Evolutionary conservation across 305 asterid genomes (phyloP).

Genomic region (Fraxinus dipetala): DNA sequence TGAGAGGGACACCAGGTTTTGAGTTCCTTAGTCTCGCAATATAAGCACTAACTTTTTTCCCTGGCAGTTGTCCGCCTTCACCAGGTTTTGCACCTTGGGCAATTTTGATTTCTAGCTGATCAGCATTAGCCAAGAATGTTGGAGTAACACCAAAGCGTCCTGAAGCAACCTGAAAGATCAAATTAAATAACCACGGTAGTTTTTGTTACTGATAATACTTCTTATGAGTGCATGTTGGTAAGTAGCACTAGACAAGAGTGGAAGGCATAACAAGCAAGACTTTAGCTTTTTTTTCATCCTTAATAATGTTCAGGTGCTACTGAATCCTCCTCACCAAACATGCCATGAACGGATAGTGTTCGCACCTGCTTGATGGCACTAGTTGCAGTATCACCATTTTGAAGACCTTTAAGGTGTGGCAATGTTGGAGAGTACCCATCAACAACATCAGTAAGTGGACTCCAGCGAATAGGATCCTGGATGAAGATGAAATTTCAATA

Average conservation of each 20-base stretch:
- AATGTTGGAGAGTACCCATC: constrained; percentile 98
- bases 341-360: neutral
- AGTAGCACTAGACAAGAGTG: neutral
- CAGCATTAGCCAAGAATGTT: constrained; percentile 94
- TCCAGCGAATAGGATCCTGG: constrained; percentile 99
- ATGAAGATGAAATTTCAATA: constrained; percentile 25
- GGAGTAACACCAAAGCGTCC: constrained; percentile 99
- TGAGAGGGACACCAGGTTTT: constrained; percentile 98
- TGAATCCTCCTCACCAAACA: neutral
- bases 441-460: constrained; percentile 88
- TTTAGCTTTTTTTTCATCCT: neutral
- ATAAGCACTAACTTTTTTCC: constrained; percentile 98
- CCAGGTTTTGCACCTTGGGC: constrained; percentile 99
- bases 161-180: constrained; percentile 78
- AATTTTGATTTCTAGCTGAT: constrained; percentile 90
- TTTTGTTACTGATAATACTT: neutral
- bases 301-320: neutral
- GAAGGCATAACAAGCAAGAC: neutral
- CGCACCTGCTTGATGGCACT: constrained; percentile 96
- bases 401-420: constrained; percentile 99
- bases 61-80: constrained; percentile 99
- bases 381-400: constrained; percentile 98
- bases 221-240: neutral
- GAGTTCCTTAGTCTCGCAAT: constrained; percentile 96
- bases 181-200: neutral